Conservation (phyloP, 805 yeast species). For the Cyberlindnera galapagoensis region DNA sequence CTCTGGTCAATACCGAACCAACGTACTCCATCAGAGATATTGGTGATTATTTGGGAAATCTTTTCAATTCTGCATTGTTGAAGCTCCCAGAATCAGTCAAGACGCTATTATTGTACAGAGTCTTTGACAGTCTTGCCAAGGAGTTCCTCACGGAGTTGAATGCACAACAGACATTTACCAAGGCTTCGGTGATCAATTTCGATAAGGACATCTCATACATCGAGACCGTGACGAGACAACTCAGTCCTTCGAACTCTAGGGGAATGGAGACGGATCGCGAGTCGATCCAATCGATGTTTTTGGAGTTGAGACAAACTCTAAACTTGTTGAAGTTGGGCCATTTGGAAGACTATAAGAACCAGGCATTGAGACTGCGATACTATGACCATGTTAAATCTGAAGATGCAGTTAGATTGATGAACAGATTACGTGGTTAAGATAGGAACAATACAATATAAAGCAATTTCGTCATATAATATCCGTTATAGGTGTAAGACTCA, state of each 20-base stretch:
- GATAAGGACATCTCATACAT: conserved; percentile 74
- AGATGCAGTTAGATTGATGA: conserved; percentile 54
- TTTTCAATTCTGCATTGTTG: conserved; percentile 79
- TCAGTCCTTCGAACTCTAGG: conserved; percentile 25
- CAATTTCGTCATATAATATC: too few species aligned
- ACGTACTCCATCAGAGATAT: conserved; percentile 73
- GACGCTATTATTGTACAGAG: conserved; percentile 75
- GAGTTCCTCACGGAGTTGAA: conserved; percentile 58
- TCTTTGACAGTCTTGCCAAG: conserved; percentile 77
- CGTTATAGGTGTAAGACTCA: too few species aligned
- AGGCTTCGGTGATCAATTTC: conserved; percentile 68
- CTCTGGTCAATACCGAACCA: conserved; percentile 48
- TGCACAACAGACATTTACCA: conserved; percentile 40
- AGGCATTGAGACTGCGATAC: conserved; percentile 49
- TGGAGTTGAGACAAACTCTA: conserved; percentile 75
- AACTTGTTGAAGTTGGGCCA: conserved; percentile 61
- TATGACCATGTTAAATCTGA: conserved; percentile 73
- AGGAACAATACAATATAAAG: too few species aligned
- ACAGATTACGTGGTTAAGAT: conserved; percentile 36
- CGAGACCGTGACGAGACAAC: conserved; percentile 40
- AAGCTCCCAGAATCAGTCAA: conserved; percentile 74
- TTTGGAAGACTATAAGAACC: conserved; percentile 56
- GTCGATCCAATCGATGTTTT: conserved; percentile 65
- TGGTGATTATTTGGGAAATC: conserved; percentile 76
- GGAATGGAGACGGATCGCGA: conserved; percentile 25